Conservation (phyloP, 179 eudicot species). For the Actinidia chinensis region DNA sequence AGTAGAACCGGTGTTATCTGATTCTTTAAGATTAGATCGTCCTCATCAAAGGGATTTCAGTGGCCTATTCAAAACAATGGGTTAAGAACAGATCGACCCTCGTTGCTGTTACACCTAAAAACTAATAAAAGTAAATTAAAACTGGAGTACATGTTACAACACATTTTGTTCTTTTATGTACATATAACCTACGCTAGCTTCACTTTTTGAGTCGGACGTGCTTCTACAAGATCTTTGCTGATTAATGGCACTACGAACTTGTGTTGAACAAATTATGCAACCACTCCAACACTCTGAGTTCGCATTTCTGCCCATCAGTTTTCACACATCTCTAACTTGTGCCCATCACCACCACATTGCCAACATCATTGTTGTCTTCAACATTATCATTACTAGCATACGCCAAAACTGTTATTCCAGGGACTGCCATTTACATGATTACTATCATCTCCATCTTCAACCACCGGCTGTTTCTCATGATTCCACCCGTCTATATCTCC, state of each 20-base stretch:
- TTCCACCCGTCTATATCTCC: slow-evolving; percentile 13
- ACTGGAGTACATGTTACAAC: slow-evolving; percentile 9
- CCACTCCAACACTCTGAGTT: slow-evolving; percentile 31
- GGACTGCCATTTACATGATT: slow-evolving; percentile 20
- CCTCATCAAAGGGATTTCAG: slow-evolving; percentile 9
- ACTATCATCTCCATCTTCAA: slow-evolving; percentile 16
- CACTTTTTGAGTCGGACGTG: neutral
- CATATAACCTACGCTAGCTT: slow-evolving; percentile 6
- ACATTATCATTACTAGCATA: neutral
- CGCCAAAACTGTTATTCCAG: slow-evolving; percentile 10
- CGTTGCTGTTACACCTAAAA: slow-evolving; percentile 28
- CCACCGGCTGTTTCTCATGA: slow-evolving; percentile 15
- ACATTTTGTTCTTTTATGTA: slow-evolving; percentile 8
- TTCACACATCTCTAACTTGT: slow-evolving; percentile 32
- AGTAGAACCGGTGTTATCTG: neutral
- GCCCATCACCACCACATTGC: slow-evolving; percentile 17
- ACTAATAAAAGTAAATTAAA: slow-evolving; percentile 10
- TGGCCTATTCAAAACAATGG: neutral
- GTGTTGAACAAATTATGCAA: slow-evolving; percentile 8
- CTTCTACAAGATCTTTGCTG: neutral
- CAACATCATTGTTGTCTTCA: neutral
- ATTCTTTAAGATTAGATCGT: neutral
- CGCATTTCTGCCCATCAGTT: slow-evolving; percentile 34
- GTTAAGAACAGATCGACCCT: neutral
- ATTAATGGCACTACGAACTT: neutral